Percentiles rank a stretch among this genome's conserved stretches.
Conservation (phyloP, 192 early-diverging fungal genomes). For the Coemansia sp. region DNA sequence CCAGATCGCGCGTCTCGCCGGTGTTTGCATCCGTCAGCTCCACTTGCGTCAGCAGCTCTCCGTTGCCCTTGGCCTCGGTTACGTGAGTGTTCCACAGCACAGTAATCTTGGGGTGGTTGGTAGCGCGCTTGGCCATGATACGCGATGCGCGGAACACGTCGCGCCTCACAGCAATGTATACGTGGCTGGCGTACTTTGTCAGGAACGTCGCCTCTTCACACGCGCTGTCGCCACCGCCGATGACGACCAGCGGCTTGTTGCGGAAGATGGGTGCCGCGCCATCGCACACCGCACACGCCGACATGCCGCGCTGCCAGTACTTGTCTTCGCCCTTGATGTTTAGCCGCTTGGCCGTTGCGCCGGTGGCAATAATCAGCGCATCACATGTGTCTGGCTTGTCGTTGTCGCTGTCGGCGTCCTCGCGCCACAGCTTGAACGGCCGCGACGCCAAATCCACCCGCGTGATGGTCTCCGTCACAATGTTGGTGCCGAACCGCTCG, state of each 20-base stretch:
- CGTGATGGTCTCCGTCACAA: slow-evolving; percentile 88
- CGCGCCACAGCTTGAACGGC: slow-evolving; percentile 88
- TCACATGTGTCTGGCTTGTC: slow-evolving; percentile 77
- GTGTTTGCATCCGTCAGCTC: slow-evolving; percentile 79
- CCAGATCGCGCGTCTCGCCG: slow-evolving; percentile 64
- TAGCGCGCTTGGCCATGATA: slow-evolving; percentile 92
- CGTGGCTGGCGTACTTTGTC: slow-evolving; percentile 95
- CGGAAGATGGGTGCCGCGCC: slow-evolving; percentile 97
- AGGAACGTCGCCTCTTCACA: slow-evolving; percentile 96
- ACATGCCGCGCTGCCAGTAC: slow-evolving; percentile 99
- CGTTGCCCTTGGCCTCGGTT: slow-evolving; percentile 85
- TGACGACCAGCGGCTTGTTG: slow-evolving; percentile 91
- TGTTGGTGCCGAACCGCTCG: slow-evolving; percentile 81
- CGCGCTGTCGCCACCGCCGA: slow-evolving; percentile 96
- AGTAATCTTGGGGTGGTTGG: slow-evolving; percentile 88
- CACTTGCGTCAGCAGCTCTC: slow-evolving; percentile 72
- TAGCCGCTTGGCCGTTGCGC: slow-evolving; percentile 96
- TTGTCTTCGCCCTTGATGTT: slow-evolving; percentile 85
- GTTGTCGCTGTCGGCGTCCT: slow-evolving; percentile 69
- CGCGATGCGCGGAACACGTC: slow-evolving; percentile 96
- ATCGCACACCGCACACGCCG: slow-evolving; percentile 98
- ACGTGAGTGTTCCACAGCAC: slow-evolving; percentile 90
- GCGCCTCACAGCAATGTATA: slow-evolving; percentile 91
- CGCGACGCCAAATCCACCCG: slow-evolving; percentile 78
- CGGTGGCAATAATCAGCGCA: slow-evolving; percentile 93